Conservation (phyloP, 306 rosid genomes). For the Castanea mollissima region DNA sequence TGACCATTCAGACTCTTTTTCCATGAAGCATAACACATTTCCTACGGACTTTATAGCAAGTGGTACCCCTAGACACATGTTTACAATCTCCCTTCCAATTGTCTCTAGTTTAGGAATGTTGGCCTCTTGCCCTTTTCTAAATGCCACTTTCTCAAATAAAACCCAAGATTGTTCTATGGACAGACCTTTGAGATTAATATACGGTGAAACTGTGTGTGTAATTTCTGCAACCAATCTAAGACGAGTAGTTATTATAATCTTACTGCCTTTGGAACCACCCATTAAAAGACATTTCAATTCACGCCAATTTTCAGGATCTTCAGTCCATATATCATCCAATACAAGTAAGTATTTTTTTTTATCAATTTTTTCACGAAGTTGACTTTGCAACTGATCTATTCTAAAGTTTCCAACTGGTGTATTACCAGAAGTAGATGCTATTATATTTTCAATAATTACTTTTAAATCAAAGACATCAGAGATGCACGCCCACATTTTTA, state of each 20-base stretch:
- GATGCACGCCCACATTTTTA: not conserved
- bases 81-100: slow-evolving; percentile 28
- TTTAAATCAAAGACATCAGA: too few species aligned
- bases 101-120: not conserved
- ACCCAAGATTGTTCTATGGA: slow-evolving; percentile 9
- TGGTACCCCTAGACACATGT: slow-evolving; percentile 11
- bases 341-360: slow-evolving; percentile 34
- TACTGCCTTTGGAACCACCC: slow-evolving; percentile 36
- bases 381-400: slow-evolving; percentile 18
- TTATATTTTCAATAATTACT: slow-evolving; percentile 27
- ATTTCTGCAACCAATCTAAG: slow-evolving; percentile 16
- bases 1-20: slow-evolving; percentile 24
- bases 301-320: slow-evolving; percentile 21
- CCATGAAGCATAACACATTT: slow-evolving; percentile 26
- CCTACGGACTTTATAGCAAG: slow-evolving; percentile 36
- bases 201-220: not conserved
- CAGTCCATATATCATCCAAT: slow-evolving; percentile 42
- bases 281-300: slow-evolving; percentile 14
- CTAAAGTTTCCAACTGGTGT: not conserved
- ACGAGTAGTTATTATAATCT: slow-evolving; percentile 33
- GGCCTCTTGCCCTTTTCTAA: slow-evolving; percentile 1
- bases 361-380: slow-evolving; percentile 9
- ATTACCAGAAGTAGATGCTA: not conserved
- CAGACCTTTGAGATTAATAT: slow-evolving; percentile 13
- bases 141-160: slow-evolving; percentile 31